Conservation (phyloP, 2,329 filamentous ascomycete genomes). For the Sporothrix globosa region DNA sequence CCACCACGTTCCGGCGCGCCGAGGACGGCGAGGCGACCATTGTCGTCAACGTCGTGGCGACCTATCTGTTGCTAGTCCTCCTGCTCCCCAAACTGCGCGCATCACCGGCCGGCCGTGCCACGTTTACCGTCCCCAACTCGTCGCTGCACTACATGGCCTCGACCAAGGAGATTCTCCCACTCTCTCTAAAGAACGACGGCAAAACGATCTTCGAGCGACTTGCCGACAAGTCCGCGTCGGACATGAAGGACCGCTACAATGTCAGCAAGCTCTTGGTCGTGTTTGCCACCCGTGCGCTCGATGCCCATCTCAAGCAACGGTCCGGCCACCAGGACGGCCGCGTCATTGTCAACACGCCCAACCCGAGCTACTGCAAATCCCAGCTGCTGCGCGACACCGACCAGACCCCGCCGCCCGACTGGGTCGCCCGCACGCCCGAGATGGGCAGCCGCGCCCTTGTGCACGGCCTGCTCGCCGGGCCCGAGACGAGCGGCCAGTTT, state of each 20-base stretch:
- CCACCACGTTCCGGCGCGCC: conserved; percentile 42
- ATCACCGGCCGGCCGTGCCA: conserved; percentile 31
- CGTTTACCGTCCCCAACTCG: conserved; percentile 39
- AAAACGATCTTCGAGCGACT: conserved; percentile 41
- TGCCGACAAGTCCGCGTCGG: conserved; percentile 39
- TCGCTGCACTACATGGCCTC: conserved; percentile 38
- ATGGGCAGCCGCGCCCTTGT: conserved; percentile 47
- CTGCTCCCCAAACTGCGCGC: conserved; percentile 42
- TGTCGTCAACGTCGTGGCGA: conserved; percentile 42
- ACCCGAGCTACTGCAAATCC: conserved; percentile 50
- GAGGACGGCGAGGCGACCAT: conserved; percentile 51
- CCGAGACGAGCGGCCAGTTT: conserved; percentile 44
- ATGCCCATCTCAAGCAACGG: conserved; percentile 26
- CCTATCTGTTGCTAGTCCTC: conserved; percentile 41
- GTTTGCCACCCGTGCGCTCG: conserved; percentile 41
- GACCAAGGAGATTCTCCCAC: conserved; percentile 37
- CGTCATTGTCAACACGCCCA: conserved; percentile 47
- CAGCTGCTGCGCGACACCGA: conserved; percentile 36
- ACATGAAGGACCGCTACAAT: conserved; percentile 42
- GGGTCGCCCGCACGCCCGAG: conserved; percentile 50
- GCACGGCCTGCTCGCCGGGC: conserved; percentile 40
- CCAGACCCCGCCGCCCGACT: not conserved
- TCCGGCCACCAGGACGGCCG: conserved; percentile 25
- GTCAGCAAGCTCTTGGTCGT: conserved; percentile 40
- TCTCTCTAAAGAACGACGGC: not conserved